Evolutionary conservation across 2,329 filamentous ascomycete species (phyloP).

Genomic region (Albifimbria verrucaria): DNA sequence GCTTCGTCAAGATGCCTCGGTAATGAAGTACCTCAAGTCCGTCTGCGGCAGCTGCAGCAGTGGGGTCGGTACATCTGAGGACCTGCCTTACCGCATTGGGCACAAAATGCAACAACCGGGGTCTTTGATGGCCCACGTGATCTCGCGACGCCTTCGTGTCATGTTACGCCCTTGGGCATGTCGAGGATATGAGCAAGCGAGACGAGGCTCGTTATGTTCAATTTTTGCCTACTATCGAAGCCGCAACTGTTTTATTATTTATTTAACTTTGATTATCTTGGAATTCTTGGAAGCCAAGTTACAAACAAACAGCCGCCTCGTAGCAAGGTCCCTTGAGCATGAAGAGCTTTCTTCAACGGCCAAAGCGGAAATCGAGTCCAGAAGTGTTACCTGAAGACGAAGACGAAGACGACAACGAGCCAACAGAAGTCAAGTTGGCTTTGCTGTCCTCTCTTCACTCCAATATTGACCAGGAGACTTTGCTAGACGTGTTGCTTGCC

Average conservation of each 20-base stretch:
- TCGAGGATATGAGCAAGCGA: background rate
- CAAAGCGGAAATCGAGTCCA: slow-evolving; percentile 45
- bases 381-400: slow-evolving; percentile 18
- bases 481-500: slow-evolving; percentile 76
- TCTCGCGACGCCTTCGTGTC: background rate
- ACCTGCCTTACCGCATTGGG: background rate
- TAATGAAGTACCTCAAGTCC: too few species aligned
- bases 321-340: slow-evolving; percentile 38
- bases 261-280: too few species aligned
- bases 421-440: slow-evolving; percentile 87
- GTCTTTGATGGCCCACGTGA: background rate
- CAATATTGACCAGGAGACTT: slow-evolving; percentile 55
- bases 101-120: background rate
- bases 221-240: too few species aligned
- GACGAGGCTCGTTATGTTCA: too few species aligned
- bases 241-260: too few species aligned
- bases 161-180: background rate
- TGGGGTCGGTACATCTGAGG: background rate
- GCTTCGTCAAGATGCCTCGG: too few species aligned
- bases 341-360: slow-evolving; percentile 54
- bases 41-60: background rate
- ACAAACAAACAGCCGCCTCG: too few species aligned
- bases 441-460: slow-evolving; percentile 76
- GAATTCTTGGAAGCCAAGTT: too few species aligned
- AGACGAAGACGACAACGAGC: slow-evolving; percentile 56